phyloP scores from a whole-genome alignment of 345 rosid genomes.

The Populus euphratica region DNA sequence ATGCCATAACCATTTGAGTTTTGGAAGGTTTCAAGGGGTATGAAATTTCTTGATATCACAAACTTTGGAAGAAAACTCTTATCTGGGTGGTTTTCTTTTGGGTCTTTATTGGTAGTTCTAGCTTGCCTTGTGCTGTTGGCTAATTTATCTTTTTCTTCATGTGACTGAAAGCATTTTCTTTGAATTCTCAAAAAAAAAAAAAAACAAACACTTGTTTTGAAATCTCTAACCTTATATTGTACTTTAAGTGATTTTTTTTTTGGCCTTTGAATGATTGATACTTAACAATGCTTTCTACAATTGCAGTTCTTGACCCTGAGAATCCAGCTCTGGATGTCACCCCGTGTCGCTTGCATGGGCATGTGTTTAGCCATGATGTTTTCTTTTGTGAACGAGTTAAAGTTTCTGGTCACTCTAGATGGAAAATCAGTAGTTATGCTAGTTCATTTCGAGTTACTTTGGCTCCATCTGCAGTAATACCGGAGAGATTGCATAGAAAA shows the following conservation, averaged over 20 bases:
- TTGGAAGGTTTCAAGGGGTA: not conserved
- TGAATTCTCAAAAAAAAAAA: too few relatives aligned
- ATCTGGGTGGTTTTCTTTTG: not conserved
- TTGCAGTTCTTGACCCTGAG: conserved; percentile 47
- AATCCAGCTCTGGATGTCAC: conserved; percentile 50
- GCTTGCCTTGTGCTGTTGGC: not conserved
- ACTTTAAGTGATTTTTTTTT: not conserved
- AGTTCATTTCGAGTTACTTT: conserved; percentile 49
- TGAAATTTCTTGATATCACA: not conserved
- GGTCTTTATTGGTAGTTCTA: not conserved
- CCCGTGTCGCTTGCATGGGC: conserved; percentile 30
- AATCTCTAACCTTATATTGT: not conserved
- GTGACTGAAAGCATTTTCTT: not conserved
- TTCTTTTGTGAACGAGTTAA: conserved; percentile 65
- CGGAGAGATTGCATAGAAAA: conserved; percentile 55
- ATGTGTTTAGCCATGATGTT: conserved; percentile 17
- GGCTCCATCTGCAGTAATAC: conserved; percentile 45
- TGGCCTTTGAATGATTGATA: not conserved
- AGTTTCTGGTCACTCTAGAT: conserved; percentile 65
- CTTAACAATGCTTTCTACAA: conserved; percentile 13
- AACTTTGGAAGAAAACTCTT: not conserved
- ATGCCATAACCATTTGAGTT: not conserved
- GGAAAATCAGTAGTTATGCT: conserved; percentile 61
- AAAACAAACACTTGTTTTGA: not conserved
- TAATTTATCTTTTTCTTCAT: not conserved